Conservation (phyloP, 164 flowering plant genomes). For the Chloranthus sessilifolius region DNA sequence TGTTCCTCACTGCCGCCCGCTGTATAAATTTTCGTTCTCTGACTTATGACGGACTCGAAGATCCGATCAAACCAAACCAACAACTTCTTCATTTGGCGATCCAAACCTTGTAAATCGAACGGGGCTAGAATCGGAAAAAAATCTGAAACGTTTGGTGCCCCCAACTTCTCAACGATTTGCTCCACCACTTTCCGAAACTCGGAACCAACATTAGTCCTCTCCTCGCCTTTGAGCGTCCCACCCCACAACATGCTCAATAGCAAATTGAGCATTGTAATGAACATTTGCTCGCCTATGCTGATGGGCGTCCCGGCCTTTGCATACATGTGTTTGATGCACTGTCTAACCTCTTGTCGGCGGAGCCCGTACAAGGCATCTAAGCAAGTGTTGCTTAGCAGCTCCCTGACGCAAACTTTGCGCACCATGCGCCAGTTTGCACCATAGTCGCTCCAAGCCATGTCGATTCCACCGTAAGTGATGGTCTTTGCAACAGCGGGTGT, state of each 20-base stretch:
- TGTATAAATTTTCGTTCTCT: slow-evolving; percentile 18
- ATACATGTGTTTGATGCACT: slow-evolving; percentile 12
- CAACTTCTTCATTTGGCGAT: slow-evolving; percentile 15
- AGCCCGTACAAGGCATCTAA: slow-evolving; percentile 19
- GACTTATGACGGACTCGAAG: slow-evolving; percentile 27
- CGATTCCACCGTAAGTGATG: slow-evolving; percentile 21
- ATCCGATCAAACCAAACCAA: slow-evolving; percentile 23
- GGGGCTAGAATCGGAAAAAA: slow-evolving; percentile 33
- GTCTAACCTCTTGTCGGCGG: slow-evolving; percentile 19
- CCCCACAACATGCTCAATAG: slow-evolving; percentile 36
- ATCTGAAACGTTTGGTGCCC: slow-evolving; percentile 40
- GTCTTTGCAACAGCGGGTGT: slow-evolving; percentile 2
- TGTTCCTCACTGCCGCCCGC: slow-evolving; percentile 3
- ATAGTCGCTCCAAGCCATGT: slow-evolving; percentile 18
- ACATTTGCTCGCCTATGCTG: slow-evolving; percentile 16
- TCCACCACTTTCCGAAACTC: slow-evolving; percentile 28
- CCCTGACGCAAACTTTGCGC: slow-evolving; percentile 14
- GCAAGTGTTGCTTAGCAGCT: slow-evolving; percentile 12
- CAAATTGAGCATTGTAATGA: slow-evolving; percentile 14
- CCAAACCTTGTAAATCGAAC: slow-evolving; percentile 45
- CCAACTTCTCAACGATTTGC: slow-evolving; percentile 27
- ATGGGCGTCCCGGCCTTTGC: slow-evolving; percentile 6
- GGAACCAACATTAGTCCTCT: slow-evolving; percentile 23
- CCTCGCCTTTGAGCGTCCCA: slow-evolving; percentile 14
- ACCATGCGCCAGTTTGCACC: slow-evolving; percentile 27